phyloP scores from a whole-genome alignment of 768 basidiomycete genomes.

The Hysterangium stoloniferum region DNA sequence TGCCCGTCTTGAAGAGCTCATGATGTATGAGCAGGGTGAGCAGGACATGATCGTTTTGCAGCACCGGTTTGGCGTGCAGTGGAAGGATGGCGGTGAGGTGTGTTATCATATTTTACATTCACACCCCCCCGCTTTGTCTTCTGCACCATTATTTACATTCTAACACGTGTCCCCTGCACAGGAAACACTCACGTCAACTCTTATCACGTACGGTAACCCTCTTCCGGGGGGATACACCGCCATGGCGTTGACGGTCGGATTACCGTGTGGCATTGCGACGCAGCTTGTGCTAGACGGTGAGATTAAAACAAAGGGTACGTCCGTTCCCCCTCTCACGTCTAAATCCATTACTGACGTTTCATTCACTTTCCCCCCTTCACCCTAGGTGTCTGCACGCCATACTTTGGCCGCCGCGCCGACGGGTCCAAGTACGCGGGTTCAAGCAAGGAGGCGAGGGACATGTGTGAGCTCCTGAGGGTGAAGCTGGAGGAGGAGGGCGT shows the following conservation, averaged over 20 bases:
- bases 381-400: too few relatives aligned
- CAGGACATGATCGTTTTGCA: slow-evolving; percentile 96
- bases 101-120: slow-evolving; percentile 15
- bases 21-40: slow-evolving; percentile 87
- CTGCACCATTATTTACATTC: neutral
- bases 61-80: slow-evolving; percentile 93
- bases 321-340: too few relatives aligned
- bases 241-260: slow-evolving; percentile 87
- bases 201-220: slow-evolving; percentile 81
- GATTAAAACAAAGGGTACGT: too few relatives aligned
- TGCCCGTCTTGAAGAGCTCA: slow-evolving; percentile 79
- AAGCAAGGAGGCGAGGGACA: too few relatives aligned
- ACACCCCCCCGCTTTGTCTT: too few relatives aligned
- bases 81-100: slow-evolving; percentile 72
- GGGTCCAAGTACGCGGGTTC: too few relatives aligned
- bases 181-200: slow-evolving; percentile 85
- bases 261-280: slow-evolving; percentile 90
- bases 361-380: too few relatives aligned
- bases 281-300: slow-evolving; percentile 88
- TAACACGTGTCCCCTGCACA: slow-evolving; percentile 19
- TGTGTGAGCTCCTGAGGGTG: too few relatives aligned
- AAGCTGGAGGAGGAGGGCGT: too few relatives aligned
- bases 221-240: slow-evolving; percentile 69
- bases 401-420: too few relatives aligned
- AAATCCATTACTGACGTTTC: too few relatives aligned